These are phyloP conservation scores for Microcyclospora pomicola DNA, from an alignment of 2,329 filamentous ascomycete genomes.

Conservation along the genomic window DNA sequence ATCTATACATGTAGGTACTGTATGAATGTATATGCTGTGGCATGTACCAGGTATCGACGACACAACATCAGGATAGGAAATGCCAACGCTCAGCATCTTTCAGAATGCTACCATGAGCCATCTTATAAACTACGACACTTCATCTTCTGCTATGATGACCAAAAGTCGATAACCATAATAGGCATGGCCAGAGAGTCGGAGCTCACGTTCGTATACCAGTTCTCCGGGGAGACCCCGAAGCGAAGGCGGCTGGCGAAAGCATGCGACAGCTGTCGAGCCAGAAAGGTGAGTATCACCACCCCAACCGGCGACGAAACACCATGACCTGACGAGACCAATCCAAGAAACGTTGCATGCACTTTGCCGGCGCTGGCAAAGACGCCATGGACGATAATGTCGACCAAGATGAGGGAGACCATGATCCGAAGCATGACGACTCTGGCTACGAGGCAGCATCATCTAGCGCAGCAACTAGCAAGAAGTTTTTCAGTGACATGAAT, in stretches of 20 bases:
- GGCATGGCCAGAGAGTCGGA: conserved; percentile 5
- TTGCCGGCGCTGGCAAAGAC: conserved; percentile 7
- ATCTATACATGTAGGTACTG: no score
- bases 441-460: background rate
- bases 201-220: conserved; percentile 22
- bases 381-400: conserved; percentile 2
- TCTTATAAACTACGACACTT: no score
- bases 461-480: conserved; percentile 6
- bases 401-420: background rate
- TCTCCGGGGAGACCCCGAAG: conserved; percentile 18
- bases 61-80: no score
- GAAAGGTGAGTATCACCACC: conserved; percentile 12
- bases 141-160: no score
- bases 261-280: conserved; percentile 18
- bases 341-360: conserved; percentile 23
- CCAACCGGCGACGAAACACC: background rate
- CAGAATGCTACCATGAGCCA: no score
- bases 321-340: conserved; percentile 1
- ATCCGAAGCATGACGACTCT: conserved; percentile 1
- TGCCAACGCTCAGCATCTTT: no score
- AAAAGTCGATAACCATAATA: no score
- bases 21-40: no score
- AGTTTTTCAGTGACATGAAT: conserved; percentile 34
- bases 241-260: conserved; percentile 21
- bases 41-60: no score